Percentiles rank a stretch among this genome's conserved stretches.
phyloP scores from a whole-genome alignment of 169 alveolate genomes.

The Perkinsus olseni region DNA sequence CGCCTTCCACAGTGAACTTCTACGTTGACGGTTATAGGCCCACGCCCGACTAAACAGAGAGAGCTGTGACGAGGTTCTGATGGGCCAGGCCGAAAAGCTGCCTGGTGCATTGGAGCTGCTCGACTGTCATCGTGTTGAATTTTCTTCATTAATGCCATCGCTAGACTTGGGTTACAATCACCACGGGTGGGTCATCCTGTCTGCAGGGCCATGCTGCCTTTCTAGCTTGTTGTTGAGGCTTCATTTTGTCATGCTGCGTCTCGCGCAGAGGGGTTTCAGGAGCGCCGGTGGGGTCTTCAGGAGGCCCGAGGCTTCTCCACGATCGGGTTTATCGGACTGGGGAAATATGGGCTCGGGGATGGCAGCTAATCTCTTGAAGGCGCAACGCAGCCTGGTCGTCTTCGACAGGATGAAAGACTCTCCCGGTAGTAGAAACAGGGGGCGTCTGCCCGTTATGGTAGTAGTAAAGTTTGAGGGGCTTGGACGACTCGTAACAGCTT shows the following conservation, averaged over 20 bases:
- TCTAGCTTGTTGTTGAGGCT: too few species aligned
- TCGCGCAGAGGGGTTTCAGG: too few species aligned
- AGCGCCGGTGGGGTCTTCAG: neutral
- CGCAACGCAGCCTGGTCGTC: neutral
- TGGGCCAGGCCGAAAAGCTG: neutral
- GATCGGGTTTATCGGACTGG: neutral
- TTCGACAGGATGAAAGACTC: neutral
- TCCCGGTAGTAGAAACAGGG: too few species aligned
- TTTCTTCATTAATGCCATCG: neutral
- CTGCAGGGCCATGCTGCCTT: too few species aligned
- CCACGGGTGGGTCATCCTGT: too few species aligned
- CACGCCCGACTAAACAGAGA: neutral
- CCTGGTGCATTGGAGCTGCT: neutral
- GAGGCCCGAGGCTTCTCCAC: neutral
- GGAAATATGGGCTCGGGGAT: neutral
- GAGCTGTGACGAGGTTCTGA: neutral
- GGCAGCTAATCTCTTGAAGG: neutral
- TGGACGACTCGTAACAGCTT: too few species aligned
- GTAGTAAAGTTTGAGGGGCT: too few species aligned
- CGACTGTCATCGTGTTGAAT: neutral
- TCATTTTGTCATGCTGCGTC: too few species aligned
- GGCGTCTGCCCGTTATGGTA: too few species aligned
- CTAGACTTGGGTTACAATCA: too few species aligned
- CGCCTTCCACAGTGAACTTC: constrained; percentile 78
- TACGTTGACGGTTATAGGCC: constrained; percentile 89